Percentiles rank a stretch among this genome's conserved stretches.
Evolutionary conservation across 2,329 filamentous ascomycete species (phyloP).

Genomic region (Diaporthe ampelina): DNA sequence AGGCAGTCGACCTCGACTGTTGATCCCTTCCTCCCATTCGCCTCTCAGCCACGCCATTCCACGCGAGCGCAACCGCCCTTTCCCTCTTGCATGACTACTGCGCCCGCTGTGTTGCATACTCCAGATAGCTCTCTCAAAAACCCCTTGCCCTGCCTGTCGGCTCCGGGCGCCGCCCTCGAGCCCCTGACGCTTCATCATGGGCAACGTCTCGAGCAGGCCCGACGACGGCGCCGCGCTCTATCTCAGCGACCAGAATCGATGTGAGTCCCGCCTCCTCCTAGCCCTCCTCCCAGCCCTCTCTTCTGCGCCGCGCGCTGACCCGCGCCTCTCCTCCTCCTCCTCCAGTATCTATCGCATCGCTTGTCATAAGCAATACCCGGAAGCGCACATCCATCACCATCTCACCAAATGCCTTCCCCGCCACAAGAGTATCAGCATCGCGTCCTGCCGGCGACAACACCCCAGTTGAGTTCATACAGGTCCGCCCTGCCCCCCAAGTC

Average conservation of each 20-base stretch:
- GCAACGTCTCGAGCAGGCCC: constrained; percentile 88
- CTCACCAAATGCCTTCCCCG: constrained; percentile 88
- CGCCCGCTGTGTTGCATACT: constrained; percentile 42
- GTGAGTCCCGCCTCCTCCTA: constrained; percentile 67
- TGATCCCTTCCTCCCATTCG: background rate
- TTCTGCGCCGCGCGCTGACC: constrained; percentile 40
- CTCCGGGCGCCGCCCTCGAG: constrained; percentile 46
- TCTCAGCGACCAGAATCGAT: constrained; percentile 90
- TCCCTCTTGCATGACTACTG: constrained; percentile 38
- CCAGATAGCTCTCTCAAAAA: constrained; percentile 11
- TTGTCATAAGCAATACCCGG: constrained; percentile 84
- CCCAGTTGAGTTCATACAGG: constrained; percentile 93
- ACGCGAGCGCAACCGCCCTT: constrained; percentile 3
- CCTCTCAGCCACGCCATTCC: constrained; percentile 11
- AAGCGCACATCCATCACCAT: constrained; percentile 83
- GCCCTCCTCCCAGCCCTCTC: background rate
- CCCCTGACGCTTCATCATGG: constrained; percentile 74
- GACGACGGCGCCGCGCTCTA: constrained; percentile 87
- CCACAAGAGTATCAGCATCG: constrained; percentile 80
- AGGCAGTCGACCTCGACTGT: constrained; percentile 16
- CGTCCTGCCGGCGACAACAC: constrained; percentile 80
- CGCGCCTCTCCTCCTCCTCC: constrained; percentile 38
- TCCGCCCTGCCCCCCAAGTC: constrained; percentile 53
- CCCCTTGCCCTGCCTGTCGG: constrained; percentile 40
- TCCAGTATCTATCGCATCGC: constrained; percentile 87